Evolutionary conservation across 306 rosid species (phyloP).

Genomic region (Lathyrus aphaca): DNA sequence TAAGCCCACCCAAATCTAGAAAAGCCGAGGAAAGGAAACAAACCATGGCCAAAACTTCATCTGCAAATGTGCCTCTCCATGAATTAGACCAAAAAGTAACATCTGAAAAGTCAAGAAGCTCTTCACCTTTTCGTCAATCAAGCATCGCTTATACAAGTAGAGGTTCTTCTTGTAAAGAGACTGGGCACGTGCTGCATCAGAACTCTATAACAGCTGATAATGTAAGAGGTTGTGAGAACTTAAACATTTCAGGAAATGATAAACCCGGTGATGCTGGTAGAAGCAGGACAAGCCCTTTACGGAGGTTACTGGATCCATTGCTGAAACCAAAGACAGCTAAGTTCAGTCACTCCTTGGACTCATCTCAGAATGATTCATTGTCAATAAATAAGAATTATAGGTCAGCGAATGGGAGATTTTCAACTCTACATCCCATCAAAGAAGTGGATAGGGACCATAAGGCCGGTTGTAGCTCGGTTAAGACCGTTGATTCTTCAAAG

Average conservation of each 20-base stretch:
- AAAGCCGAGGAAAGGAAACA: slow-evolving; percentile 49
- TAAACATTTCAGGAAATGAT: slow-evolving; percentile 53
- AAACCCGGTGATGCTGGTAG: slow-evolving; percentile 52
- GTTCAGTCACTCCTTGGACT: slow-evolving; percentile 49
- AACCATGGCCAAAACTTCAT: slow-evolving; percentile 37
- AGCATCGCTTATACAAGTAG: slow-evolving; percentile 59
- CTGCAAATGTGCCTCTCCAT: slow-evolving; percentile 33
- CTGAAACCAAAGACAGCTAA: slow-evolving; percentile 68
- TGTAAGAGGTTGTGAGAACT: slow-evolving; percentile 45
- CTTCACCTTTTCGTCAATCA: slow-evolving; percentile 76
- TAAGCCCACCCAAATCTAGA: slow-evolving; percentile 57
- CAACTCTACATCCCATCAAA: slow-evolving; percentile 50
- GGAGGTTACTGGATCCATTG: slow-evolving; percentile 79
- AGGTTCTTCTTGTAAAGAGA: slow-evolving; percentile 57
- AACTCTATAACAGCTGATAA: slow-evolving; percentile 44
- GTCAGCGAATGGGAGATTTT: slow-evolving; percentile 47
- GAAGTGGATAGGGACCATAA: slow-evolving; percentile 49
- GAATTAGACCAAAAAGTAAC: slow-evolving; percentile 44
- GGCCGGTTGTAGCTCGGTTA: slow-evolving; percentile 50
- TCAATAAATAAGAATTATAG: slow-evolving; percentile 52
- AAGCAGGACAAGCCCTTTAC: slow-evolving; percentile 83
- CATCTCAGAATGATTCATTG: slow-evolving; percentile 49
- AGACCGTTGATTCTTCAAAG: slow-evolving; percentile 49
- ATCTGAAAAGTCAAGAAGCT: slow-evolving; percentile 68
- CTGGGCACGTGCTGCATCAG: slow-evolving; percentile 41